Base-by-base conservation (phyloP, 805 yeast species). In the Saccharomycopsis sp. region DNA sequence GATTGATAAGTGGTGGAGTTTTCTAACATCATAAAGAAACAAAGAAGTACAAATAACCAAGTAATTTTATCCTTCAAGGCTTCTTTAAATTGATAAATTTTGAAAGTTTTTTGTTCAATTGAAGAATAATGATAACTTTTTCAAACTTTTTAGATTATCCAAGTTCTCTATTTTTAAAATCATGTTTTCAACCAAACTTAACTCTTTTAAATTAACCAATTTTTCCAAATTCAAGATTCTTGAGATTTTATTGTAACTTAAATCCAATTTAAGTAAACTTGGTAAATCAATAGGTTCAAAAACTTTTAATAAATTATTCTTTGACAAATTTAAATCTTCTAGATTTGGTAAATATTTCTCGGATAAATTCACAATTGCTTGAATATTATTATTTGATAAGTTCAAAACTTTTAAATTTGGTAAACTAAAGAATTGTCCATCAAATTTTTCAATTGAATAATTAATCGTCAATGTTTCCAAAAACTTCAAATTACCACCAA, bases 251-350 rank as follows among this genome's bases (percentile, higher is more conserved):
- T 40, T 40, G 8, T 40, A 40, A 20, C 36, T 31, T 15, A 40
- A 31, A 21, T 40, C 29, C 21, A 40, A 28, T 18, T 40, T 26
- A 15, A 8, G 21, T 6, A 40, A 31, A 13, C 19, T 21, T 3
- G 44, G 44, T 2, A 42, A 33, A 23, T 42, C 42, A 9, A 39
- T 36, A n/a, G 29, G 27, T 14, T 29, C 33, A 19, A 34, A 19
- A 12, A 40, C 8, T 17, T 26, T 34, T 8, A 23, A 12, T 12
- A 37, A 26, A 12, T 27, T 10, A 18, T 42, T 42, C 17, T 31
- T 32, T 13, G 40, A 31, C 9, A 31, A 20, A 36, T 38, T 27
- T 19, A 42, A 35, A 30, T 20, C 12, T 20, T 39, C 21, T 18
- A 34, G 27, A 27, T 34, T 31, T 34, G 42, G 39, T 21, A 35